phyloP scores from a whole-genome alignment of 495 filamentous ascomycete genomes.

The Xylaria acuta region DNA sequence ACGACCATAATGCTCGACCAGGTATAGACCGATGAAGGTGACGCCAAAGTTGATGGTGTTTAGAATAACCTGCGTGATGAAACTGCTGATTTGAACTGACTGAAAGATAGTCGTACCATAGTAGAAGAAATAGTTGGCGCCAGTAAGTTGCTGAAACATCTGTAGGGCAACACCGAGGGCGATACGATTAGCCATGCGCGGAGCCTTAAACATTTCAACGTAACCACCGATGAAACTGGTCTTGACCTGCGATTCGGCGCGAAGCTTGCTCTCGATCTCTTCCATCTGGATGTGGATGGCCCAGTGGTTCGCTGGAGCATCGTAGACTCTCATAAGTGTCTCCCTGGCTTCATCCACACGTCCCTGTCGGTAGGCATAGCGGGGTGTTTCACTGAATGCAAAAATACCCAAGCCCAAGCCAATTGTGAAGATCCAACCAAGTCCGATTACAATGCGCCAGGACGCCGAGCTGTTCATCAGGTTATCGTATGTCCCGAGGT shows the following conservation, averaged over 20 bases:
- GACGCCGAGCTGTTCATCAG: constrained; percentile 50
- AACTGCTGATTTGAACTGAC: constrained; percentile 70
- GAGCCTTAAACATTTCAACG: constrained; percentile 39
- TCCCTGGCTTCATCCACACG: constrained; percentile 21
- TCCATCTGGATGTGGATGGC: constrained; percentile 24
- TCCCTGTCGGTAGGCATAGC: constrained; percentile 41
- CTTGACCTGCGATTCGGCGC: constrained; percentile 15
- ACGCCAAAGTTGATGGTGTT: constrained; percentile 75
- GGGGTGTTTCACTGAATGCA: constrained; percentile 68
- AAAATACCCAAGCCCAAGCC: constrained; percentile 68
- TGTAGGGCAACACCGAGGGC: constrained; percentile 70
- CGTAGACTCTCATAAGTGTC: constrained; percentile 24
- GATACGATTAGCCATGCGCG: constrained; percentile 72
- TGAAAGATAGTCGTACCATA: constrained; percentile 77
- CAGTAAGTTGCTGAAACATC: constrained; percentile 73
- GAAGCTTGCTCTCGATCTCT: constrained; percentile 23
- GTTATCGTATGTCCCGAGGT: constrained; percentile 59
- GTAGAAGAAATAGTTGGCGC: constrained; percentile 85
- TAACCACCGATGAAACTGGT: constrained; percentile 22
- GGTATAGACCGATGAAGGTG: constrained; percentile 74
- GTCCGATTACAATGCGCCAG: constrained; percentile 75
- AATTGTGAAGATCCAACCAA: constrained; percentile 69
- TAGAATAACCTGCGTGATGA: constrained; percentile 77
- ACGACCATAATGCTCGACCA: constrained; percentile 75
- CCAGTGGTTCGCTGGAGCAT: constrained; percentile 22